Conservation (phyloP, 1,284 basidiomycete species). For the Rhizoctonia solani region DNA sequence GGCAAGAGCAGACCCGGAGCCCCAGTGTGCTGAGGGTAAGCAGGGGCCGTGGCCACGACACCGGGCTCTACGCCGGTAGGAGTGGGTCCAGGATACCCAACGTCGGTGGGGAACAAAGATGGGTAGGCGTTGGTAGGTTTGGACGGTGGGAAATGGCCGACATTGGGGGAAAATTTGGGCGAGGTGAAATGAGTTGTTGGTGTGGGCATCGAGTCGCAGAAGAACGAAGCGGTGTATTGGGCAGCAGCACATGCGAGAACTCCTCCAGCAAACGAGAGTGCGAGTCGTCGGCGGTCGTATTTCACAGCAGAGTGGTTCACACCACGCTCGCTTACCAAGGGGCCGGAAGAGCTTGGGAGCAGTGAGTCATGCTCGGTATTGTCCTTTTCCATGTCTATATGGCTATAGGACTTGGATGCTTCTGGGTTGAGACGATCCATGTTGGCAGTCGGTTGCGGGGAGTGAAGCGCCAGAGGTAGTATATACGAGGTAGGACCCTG, state of each 20-base stretch:
- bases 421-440: constrained; percentile 27
- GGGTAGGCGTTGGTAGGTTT: constrained; percentile 71
- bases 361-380: constrained; percentile 22
- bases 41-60: constrained; percentile 75
- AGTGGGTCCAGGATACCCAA: constrained; percentile 81
- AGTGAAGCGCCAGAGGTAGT: too few species aligned
- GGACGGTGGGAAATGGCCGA: constrained; percentile 60
- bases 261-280: constrained; percentile 24
- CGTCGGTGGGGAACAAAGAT: constrained; percentile 69
- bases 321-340: background rate
- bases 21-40: constrained; percentile 72
- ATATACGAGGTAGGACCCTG: too few species aligned
- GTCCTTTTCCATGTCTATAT: constrained; percentile 30
- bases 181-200: background rate
- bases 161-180: background rate
- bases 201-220: constrained; percentile 22
- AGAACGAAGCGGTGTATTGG: constrained; percentile 15
- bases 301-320: background rate
- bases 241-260: constrained; percentile 10
- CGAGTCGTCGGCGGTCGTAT: constrained; percentile 8
- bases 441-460: background rate
- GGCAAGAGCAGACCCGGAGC: constrained; percentile 63
- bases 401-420: constrained; percentile 5
- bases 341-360: background rate
- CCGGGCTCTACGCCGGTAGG: constrained; percentile 83